Base-by-base conservation (phyloP, 2,329 filamentous ascomycete genomes). In the Sarocladium kiliense region DNA sequence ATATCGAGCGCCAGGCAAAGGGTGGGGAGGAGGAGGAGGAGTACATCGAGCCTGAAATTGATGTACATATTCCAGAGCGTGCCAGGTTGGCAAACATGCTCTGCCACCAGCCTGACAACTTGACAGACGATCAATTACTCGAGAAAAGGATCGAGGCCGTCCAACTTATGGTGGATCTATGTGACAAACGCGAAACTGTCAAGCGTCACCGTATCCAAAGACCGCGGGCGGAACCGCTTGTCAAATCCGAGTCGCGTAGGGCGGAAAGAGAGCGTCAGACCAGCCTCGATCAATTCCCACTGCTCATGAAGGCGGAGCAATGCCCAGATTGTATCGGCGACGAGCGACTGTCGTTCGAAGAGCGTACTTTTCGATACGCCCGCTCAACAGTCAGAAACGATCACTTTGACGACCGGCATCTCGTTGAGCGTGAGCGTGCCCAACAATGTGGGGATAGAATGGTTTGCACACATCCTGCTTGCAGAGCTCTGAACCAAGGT, bases 1-100 rank as follows among this genome's bases (percentile, higher is more conserved):
- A 69, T 34, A 65, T 70, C 26, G 57, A 69, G 55, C 10, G 58
- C 37, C 21, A 60, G 55, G 9, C 32, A 54, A 65, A 45, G 19
- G 19, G 41, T 54, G 60, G 25, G 41, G 41, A 45, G 41, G 41
- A 45, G 23, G 57, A n/a, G n/a, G n/a, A 53, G 49, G 36, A 39
- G 36, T 57, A 37, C 60, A 63, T 54, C 19, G 27, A 42, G 30
- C 51, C 39, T 54, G 51, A 54, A 10, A 45, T 45, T 25, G 16
- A 45, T 45, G 16, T 45, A 45, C 23, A 45, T 25, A 45, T 45
- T 45, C 41, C 16, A 45, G 41, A 45, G 18, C 41, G 19, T 23
- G 41, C 41, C 19, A 45, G 23, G 41, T 19, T 45, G 19, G 41
- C 41, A 45, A 45, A 45, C 19, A 45, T 45, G 21, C 23, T 45